Evolutionary conservation across 2,329 filamentous ascomycete species (phyloP), one percentile per base, ranked within the genome.

Genomic region (Diaporthe vaccinii): DNA sequence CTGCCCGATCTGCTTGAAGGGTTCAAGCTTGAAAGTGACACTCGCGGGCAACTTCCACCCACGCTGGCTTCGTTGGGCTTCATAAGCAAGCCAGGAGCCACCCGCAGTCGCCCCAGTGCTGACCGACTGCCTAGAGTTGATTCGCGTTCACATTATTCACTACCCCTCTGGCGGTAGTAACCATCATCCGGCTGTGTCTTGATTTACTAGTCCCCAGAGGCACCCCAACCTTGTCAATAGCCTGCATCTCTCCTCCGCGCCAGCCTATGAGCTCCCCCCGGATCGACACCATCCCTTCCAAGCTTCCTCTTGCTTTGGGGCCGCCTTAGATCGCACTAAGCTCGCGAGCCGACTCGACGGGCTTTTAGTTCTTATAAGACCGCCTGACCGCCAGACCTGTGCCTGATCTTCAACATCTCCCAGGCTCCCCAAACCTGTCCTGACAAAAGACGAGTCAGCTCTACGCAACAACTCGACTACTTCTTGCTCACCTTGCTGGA

Each of bases 221-320:
- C 65, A 39, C 46, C 46, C 44, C 51, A 53, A 61, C 69, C 68
- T 58, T 71, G 57, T 61, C 65, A 20, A 39, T 6, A 10, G 34
- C 51, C 44, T 76, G 71, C 74, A 71, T 74, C 44, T 36, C 58
- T 74, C 71, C 51, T 49, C 62, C 28, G 44, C n/a, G n/a, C 71
- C 46, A 73, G 58, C 74, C 74, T 75, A 73, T 75, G 53, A 74
- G 36, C 59, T 39, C 36, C 20, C 61, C 44, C 55, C 25, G 46
- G 62, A 61, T 55, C 20, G 31, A 67, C 39, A 61, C 46, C 59
- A 49, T 72, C 70, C 46, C 41, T 65, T 39, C 73, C 62, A 58
- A 75, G 65, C 62, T 51, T 65, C 34, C 46, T 39, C 55, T 15
- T 59, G 34, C 74, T 58, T 55, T 70, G 25, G 44, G 59, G 44